These are phyloP conservation scores for Eucalyptus sp. DNA, from an alignment of 345 rosid species.

Conservation along the genomic window DNA sequence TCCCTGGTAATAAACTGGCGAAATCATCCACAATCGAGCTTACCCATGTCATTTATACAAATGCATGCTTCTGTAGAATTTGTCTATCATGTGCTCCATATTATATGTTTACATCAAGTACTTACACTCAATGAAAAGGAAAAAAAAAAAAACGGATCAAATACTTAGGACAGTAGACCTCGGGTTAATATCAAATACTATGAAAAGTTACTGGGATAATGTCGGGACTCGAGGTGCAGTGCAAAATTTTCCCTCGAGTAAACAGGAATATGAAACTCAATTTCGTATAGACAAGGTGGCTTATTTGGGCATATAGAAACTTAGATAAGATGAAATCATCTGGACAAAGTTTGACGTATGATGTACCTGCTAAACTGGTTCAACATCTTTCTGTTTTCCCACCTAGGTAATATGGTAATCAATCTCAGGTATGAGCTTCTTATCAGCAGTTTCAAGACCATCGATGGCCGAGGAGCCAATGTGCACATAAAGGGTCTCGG, in stretches of 20 bases:
- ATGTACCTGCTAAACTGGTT: neutral
- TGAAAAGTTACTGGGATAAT: neutral
- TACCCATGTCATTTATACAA: neutral
- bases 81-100: neutral
- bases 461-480: slow-evolving; percentile 7
- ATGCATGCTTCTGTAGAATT: neutral
- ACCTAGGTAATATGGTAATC: slow-evolving; percentile 3
- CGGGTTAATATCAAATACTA: neutral
- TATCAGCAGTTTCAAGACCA: slow-evolving; percentile 6
- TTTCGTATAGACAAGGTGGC: neutral
- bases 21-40: neutral
- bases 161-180: neutral
- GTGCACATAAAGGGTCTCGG: neutral
- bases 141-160: neutral
- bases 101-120: neutral
- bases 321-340: neutral
- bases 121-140: neutral
- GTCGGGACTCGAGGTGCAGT: neutral
- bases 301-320: neutral
- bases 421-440: slow-evolving; percentile 4
- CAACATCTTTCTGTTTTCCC: neutral
- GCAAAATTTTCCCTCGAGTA: neutral
- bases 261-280: neutral
- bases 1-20: neutral
- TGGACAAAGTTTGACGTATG: neutral